Base-by-base conservation (phyloP, 805 yeast species). In the Wickerhamomyces sydowiorum region DNA sequence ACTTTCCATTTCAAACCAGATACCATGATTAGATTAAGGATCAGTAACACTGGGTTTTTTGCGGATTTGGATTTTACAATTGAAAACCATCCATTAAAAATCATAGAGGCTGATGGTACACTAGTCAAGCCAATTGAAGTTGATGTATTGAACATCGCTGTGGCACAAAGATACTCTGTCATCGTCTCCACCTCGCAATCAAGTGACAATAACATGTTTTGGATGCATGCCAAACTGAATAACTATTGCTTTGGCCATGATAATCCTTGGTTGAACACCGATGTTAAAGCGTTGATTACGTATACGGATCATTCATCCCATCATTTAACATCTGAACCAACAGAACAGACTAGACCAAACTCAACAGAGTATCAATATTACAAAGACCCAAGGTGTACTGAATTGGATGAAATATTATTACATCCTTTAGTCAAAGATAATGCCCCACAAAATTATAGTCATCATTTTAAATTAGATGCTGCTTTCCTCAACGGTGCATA, bases 131-230 rank as follows among this genome's bases (percentile, higher is more conserved):
- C 73, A 19, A 53, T 64, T 41, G 62, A 60, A 37, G 69, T 73
- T 7, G 68, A 64, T 15, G 62, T 66, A 44, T 43, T 73, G 23
- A 70, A 66, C 51, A 56, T 73, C 39, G 71, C 85, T 1, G 85
- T 79, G 17, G 90, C 86, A 9, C 91, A 85, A 61, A 65, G 95
- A 46, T 76, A 80, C 56, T 74, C 85, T 14, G 64, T 82, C 42
- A 50, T 83, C 30, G 67, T 64, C 23, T 71, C 85, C 59, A 54
- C 49, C 62, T 65, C 38, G 73, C 65, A 75, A 57, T 80, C 76
- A 56, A 44, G 45, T 41, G 53, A 17, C 51, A 44, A 13, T 73
- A 74, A 43, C 61, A 76, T 53, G 39, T 63, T 62, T 45, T 67
- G 70, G 70, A 54, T 67, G 58, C 62, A 66, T 27, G 70, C 69